A percentile compares a stretch with the other conserved stretches of the same genome.
Evolutionary conservation across 2,329 filamentous ascomycete genomes (phyloP).

Genomic region (Fusarium sororula): DNA sequence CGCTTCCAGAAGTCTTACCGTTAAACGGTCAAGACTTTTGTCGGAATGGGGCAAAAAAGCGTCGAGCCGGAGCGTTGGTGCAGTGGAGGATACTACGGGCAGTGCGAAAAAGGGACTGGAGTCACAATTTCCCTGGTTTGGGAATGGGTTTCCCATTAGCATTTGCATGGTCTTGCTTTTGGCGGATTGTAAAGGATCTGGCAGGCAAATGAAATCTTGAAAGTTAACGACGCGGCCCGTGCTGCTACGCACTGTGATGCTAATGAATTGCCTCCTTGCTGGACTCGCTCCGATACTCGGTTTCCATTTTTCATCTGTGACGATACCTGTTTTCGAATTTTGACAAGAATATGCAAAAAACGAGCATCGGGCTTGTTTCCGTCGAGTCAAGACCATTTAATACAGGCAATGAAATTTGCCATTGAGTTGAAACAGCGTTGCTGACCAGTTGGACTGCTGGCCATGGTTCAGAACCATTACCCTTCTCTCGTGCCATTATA

Average conservation of each 20-base stretch:
- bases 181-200: constrained; percentile 60
- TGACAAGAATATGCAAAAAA: neutral
- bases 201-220: constrained; percentile 62
- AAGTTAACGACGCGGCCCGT: constrained; percentile 47
- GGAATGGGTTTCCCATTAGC: constrained; percentile 56
- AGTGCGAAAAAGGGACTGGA: constrained; percentile 49
- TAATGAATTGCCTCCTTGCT: constrained; percentile 38
- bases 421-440: too few relatives aligned
- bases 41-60: constrained; percentile 31
- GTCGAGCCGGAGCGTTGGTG: constrained; percentile 34
- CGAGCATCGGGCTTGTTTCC: neutral
- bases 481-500: neutral
- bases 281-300: constrained; percentile 21
- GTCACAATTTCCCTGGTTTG: constrained; percentile 51
- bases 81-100: constrained; percentile 40
- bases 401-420: neutral
- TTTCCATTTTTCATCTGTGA: neutral
- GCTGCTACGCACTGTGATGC: constrained; percentile 35
- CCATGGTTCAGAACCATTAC: too few relatives aligned
- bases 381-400: neutral
- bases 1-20: constrained; percentile 99
- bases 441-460: neutral
- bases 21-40: constrained; percentile 64
- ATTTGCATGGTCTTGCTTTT: constrained; percentile 63
- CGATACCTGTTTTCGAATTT: neutral